Evolutionary conservation across 352 stramenopile genomes (phyloP), one percentile per base, ranked within the genome.

Genomic region (Halophytophthora polymorphica): DNA sequence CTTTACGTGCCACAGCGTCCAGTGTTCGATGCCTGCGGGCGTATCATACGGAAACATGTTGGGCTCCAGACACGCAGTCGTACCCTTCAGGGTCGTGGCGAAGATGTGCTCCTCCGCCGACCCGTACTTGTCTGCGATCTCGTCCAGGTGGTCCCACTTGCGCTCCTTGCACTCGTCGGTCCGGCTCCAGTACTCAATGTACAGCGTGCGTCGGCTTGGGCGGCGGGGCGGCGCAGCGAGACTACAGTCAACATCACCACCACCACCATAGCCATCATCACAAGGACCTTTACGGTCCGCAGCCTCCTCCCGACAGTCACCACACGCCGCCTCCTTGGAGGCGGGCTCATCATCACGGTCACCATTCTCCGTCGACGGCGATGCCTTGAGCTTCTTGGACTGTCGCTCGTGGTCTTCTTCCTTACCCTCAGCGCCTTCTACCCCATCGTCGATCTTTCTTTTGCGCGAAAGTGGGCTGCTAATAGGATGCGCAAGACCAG

Each of bases 31-130:
- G 62, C 82, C 84, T 79, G 73, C 69, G 52, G 84, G 84, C 40
- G 84, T 94, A 59, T 88, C 68, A 82, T 94, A 94, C 22, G 84
- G 84, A 82, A 94, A 94, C 84, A 94, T 94, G 46, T 94, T 94
- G 34, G 84, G 84, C 57, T 94, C 84, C 61, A 94, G 67, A 52
- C 67, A 88, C 46, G 83, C 78, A 55, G 70, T 89, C 66, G 78
- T 86, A 86, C 76, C 71, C 58, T 86, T 85, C 53, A 93, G 64
- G 50, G 80, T 86, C 21, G 84, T 94, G 18, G 67, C 67, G 50
- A 85, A 92, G 40, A 94, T 94, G 50, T 92, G 82, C 29, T 93
- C 84, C 62, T 94, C 84, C 25, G 80, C 66, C 15, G 63, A 76
- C 1, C 74, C 80, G 50, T 90, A 90, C 19, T 85, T 76, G n/a